Evolutionary conservation across 2,329 filamentous ascomycete genomes (phyloP), one percentile per base, ranked within the genome.

Genomic region (Aspergillus fumigatiaffinis): DNA sequence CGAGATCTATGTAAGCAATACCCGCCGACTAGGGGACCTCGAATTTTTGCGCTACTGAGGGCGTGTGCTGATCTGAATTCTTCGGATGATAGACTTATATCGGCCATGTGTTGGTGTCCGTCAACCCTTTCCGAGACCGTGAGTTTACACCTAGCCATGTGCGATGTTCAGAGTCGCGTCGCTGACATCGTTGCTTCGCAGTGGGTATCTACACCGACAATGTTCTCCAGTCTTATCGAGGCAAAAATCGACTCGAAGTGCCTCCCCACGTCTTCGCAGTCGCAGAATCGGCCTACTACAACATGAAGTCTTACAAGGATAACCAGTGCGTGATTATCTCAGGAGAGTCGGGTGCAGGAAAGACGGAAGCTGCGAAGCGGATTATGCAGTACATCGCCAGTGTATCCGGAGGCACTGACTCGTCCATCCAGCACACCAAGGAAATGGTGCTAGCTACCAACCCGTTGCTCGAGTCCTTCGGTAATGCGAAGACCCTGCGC

Each of bases 241-340:
- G 93, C 66, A 97, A 97, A 83, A 99, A 99, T 79, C 87, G 94
- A 64, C 84, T 99, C 64, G 94, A 99, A 78, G 82, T 86, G 79
- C 90, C 92, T 28, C 94, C 94, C 8, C 94, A 99, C 76, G 94
- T 99, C 66, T 99, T 97, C 74, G 93, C 92, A 60, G 94, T 99
- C 70, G 94, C 94, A 71, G 94, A 99, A 77, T 89, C 93, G 7
- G 77, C 92, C 55, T 99, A 99, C 81, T 97, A 97, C 80, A 97
- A 99, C 80, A 97, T 99, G 94, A 97, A 97, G 76, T 93, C 92
- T 50, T 99, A 99, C 82, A 91, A 91, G 71, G 94, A 97, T 68
- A 97, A 97, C 79, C 94, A 99, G 76, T 97, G 94, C 79, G 93
- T 99, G 66, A 99, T 99, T 76, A 99, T 99, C 67, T 97, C 94